A percentile compares a stretch with the other conserved stretches of the same genome.
These are phyloP conservation scores for Stropharia rugosoannulata DNA, from an alignment of 768 basidiomycete species.

Conservation along the genomic window DNA sequence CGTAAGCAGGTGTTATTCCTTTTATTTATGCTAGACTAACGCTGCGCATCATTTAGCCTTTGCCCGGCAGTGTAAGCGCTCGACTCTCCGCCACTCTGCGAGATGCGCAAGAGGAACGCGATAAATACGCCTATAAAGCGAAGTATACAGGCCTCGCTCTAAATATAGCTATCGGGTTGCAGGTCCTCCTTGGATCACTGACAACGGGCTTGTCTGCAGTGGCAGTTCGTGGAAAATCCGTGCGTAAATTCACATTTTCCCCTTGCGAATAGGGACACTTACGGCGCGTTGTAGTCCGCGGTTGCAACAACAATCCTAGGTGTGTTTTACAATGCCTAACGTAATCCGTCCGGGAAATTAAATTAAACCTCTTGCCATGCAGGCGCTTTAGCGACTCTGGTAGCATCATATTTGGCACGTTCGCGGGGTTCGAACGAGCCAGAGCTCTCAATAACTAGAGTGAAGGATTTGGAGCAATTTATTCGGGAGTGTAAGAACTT, in stretches of 20 bases:
- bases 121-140: slow-evolving; percentile 47
- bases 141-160: slow-evolving; percentile 32
- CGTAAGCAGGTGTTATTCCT: too few species aligned
- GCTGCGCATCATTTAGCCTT: neutral
- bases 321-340: slow-evolving; percentile 13
- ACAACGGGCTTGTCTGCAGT: slow-evolving; percentile 62
- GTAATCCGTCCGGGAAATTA: neutral
- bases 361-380: neutral
- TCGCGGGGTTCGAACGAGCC: slow-evolving; percentile 69
- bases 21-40: too few species aligned
- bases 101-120: slow-evolving; percentile 38
- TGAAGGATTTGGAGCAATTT: slow-evolving; percentile 62
- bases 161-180: slow-evolving; percentile 55
- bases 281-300: slow-evolving; percentile 27
- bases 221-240: slow-evolving; percentile 37
- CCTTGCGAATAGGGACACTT: neutral
- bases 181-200: slow-evolving; percentile 63
- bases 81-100: neutral
- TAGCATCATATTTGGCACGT: slow-evolving; percentile 73
- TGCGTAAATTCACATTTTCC: slow-evolving; percentile 15
- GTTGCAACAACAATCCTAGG: slow-evolving; percentile 36
- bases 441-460: slow-evolving; percentile 49
- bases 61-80: neutral
- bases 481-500: slow-evolving; percentile 59
- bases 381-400: slow-evolving; percentile 64